Base-by-base conservation (phyloP, 257 asterid genomes). In the Solanum tacnaense region DNA sequence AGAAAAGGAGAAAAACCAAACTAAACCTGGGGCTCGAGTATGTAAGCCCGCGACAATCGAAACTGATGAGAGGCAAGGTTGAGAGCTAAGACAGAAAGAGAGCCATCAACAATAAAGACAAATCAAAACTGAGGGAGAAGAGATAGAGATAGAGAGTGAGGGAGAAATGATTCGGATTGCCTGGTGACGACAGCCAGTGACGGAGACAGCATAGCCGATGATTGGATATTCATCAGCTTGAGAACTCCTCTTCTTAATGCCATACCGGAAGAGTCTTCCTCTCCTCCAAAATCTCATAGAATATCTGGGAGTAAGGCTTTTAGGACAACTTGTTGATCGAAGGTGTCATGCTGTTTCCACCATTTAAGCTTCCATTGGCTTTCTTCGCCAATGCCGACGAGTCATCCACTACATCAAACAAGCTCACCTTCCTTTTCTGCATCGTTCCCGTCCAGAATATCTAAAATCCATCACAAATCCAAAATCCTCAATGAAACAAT, bases 381-480 rank as follows among this genome's bases (percentile, higher is more conserved):
- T 71, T 15, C n/a, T 31, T 95, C 75, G 93, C 91, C 58, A 27
- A 67, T 29, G 20, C 20, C 35, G 97, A 88, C 27, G 91, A 27
- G 44, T 97, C 98, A 91, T 97, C 99, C 88, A 96, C 99, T 62
- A 96, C 98, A n/a, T 97, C 99, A 83, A 97, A 97, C 92, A 96
- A 88, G 72, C 99, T 96, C 81, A 97, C 95, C 92, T 97, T 97
- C 90, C 99, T 91, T 91, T 96, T 97, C 93, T 98, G 92, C 95
- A 96, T 98, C 27, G n/a, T 95, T 86, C 96, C 98, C 98, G 92
- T 94, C 91, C 31, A 36, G 83, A 74, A 36, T 21, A 74, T 74
- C 11, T 74, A 34, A 34, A 32, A 20, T 18, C 29, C 81, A 34
- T n/a, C 25, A 20, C 16, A 11, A 73, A 5, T 73, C 1, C 39